Base-by-base conservation (phyloP, 2,329 filamentous ascomycete genomes). In the Xylaria sp. region DNA sequence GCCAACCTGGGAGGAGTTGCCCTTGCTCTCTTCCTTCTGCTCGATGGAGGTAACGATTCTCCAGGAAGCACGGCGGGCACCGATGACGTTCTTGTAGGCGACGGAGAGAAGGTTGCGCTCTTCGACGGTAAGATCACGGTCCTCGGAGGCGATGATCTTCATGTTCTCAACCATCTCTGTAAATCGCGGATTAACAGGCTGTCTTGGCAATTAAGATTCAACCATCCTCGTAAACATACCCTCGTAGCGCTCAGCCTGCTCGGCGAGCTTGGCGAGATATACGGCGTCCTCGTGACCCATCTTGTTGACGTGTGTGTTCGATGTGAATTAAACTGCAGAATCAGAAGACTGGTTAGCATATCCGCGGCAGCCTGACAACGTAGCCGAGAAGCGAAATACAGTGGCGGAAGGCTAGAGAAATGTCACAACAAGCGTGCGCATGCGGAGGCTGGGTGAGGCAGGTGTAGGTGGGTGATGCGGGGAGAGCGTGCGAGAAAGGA, bases 231-330 rank as follows among this genome's bases (percentile, higher is more conserved):
- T 65, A 63, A 57, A 79, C 84, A 74, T 82, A 97, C 94, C 94
- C 85, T 99, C 94, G 82, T 99, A 99, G 78, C 94, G 93, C 88
- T 99, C 94, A 80, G 94, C 94, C 88, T 99, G 94, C 89, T 99
- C 94, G 77, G 94, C 94, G 79, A 99, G 90, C 92, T 97, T 97
- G 82, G 94, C 94, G 78, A 97, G 89, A 81, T 97, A 97, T 76
- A 99, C 94, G 74, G 92, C 93, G 83, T 97, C 92, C 86, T 97
- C 93, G 85, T 96, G 91, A 87, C 90, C 92, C 93, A 97, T 97
- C 83, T 83, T 92, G 83, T 76, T 79, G 76, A 70, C 72, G 60
- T 64, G 23, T 58, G 54, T 59, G 61, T 54, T 63, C 52, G 58
- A 57, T 59, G 50, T 52, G 55, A 61, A 61, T 59, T 57, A 57